A percentile compares a stretch with the other conserved stretches of the same genome.
Conservation (phyloP, 2,329 filamentous ascomycete species). For the Dryadomyces quercivorus region DNA sequence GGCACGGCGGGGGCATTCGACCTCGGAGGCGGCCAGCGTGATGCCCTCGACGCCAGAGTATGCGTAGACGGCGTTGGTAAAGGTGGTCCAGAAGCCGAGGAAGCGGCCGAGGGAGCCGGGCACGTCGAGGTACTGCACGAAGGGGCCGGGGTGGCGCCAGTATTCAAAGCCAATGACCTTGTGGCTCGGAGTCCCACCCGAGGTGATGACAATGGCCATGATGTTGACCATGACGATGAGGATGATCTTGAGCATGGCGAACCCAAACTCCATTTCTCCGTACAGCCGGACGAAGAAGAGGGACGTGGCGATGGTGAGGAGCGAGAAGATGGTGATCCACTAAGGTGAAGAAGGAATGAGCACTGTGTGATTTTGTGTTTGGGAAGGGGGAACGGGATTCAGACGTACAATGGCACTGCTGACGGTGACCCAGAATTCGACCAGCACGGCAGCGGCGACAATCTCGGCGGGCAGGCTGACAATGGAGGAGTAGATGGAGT, state of each 20-base stretch:
- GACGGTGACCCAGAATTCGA: constrained; percentile 37
- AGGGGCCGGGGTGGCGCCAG: constrained; percentile 24
- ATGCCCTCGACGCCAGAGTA: constrained; percentile 42
- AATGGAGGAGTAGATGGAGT: constrained; percentile 35
- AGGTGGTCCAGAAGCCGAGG: constrained; percentile 26
- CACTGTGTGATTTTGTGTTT: too few species aligned
- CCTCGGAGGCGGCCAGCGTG: constrained; percentile 12
- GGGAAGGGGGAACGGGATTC: too few species aligned
- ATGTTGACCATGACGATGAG: constrained; percentile 38
- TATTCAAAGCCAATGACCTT: constrained; percentile 8
- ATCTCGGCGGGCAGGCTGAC: constrained; percentile 35
- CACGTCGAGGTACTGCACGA: constrained; percentile 26
- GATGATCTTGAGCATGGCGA: constrained; percentile 27
- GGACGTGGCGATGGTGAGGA: constrained; percentile 5
- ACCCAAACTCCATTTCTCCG: constrained; percentile 10
- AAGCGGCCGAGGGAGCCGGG: constrained; percentile 26
- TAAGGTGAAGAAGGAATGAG: neutral
- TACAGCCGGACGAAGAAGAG: constrained; percentile 8
- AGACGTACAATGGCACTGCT: constrained; percentile 37
- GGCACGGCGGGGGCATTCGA: constrained; percentile 9
- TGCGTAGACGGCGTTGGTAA: constrained; percentile 25
- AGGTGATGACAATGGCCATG: constrained; percentile 32
- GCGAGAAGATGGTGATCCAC: constrained; percentile 17
- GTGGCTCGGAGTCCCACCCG: constrained; percentile 21
- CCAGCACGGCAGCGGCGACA: constrained; percentile 44